Conservation (phyloP, 768 basidiomycete species). For the Gautieria morchelliformis region DNA sequence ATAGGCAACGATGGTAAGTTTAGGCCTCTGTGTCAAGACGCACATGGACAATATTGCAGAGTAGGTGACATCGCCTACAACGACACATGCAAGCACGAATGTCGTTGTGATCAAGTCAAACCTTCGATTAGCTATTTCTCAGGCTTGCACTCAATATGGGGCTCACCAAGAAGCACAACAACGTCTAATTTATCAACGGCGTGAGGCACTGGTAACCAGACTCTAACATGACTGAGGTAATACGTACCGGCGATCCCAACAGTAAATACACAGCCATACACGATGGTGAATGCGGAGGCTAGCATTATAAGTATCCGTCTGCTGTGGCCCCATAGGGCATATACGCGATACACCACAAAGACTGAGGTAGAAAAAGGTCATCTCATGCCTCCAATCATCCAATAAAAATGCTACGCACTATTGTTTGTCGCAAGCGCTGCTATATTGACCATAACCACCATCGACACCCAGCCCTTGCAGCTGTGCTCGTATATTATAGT, state of each 20-base stretch:
- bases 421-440: no score
- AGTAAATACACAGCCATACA: neutral
- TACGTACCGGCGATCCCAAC: neutral
- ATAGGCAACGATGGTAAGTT: neutral
- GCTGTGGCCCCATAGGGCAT: neutral
- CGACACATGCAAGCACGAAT: neutral
- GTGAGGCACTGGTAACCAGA: neutral
- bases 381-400: no score
- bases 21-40: neutral
- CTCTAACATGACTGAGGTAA: neutral
- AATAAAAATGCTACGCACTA: no score
- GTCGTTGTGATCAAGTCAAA: no score
- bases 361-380: neutral
- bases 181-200: neutral
- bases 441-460: no score
- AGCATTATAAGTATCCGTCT: neutral
- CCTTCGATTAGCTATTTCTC: neutral
- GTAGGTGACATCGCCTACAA: neutral
- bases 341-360: slow-evolving; percentile 1
- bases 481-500: no score
- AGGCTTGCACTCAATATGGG: neutral
- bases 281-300: neutral
- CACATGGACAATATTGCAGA: neutral
- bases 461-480: no score
- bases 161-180: neutral